Evolutionary conservation across 2,329 filamentous ascomycete genomes (phyloP).

Genomic region (Verticillium tricorpus): DNA sequence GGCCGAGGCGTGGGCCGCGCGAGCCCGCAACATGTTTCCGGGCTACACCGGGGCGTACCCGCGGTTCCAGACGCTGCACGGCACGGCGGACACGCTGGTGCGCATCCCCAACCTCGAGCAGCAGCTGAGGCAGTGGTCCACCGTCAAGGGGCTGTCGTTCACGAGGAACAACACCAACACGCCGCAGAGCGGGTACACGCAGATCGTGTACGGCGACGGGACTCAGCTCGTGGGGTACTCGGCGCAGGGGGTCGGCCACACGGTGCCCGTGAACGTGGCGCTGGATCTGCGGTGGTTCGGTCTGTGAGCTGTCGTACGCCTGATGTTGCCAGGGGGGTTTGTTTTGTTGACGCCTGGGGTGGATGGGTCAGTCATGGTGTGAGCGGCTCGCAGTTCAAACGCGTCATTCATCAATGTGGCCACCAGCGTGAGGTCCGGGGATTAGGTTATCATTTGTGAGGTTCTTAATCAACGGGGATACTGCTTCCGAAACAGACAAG

Average conservation of each 20-base stretch:
- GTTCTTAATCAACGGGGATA: too few species aligned
- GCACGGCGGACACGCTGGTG: constrained; percentile 29
- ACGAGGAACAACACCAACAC: constrained; percentile 19
- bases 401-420: too few species aligned
- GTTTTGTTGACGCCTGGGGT: too few species aligned
- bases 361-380: too few species aligned
- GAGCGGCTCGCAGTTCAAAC: too few species aligned
- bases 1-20: constrained; percentile 36
- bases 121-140: constrained; percentile 17
- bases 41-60: constrained; percentile 25
- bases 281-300: constrained; percentile 15
- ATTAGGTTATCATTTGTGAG: too few species aligned
- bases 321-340: too few species aligned
- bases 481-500: too few species aligned
- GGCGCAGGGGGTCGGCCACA: constrained; percentile 23
- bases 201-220: constrained; percentile 28
- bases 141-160: constrained; percentile 15
- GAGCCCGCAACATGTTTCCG: constrained; percentile 28
- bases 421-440: too few species aligned
- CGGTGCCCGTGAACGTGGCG: constrained; percentile 19
- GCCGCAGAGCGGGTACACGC: constrained; percentile 22
- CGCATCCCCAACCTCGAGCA: constrained; percentile 19
- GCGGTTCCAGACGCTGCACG: constrained; percentile 25
- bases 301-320: neutral
- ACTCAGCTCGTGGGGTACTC: constrained; percentile 23